Evolutionary conservation across 1,284 basidiomycete genomes (phyloP), one percentile per base, ranked within the genome.

Genomic region (Mycena sp.): DNA sequence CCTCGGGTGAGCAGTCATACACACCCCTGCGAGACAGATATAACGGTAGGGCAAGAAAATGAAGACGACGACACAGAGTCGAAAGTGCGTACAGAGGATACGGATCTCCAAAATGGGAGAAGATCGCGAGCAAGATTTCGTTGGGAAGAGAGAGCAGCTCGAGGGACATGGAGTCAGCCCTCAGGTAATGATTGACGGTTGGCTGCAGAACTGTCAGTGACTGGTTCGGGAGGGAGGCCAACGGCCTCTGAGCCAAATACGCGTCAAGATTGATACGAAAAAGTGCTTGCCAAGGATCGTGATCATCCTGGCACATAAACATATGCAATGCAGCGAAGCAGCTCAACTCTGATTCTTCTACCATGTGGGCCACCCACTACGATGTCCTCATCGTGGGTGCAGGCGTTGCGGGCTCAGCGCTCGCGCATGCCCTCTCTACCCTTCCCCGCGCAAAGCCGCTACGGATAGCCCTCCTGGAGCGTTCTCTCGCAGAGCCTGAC

Each of bases 401-500:
- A 12, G 96, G 96, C 50, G 82, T 97, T 59, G 94, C 93, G 23
- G 96, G 96, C 61, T 89, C 84, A 49, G 80, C 92, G 1, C 82
- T 94, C 58, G 92, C 91, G 0, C 85, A 92, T 68, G 88, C 87
- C 0, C 86, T 94, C 49, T 85, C 91, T 6, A 83, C 83, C 0
- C 71, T 83, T 50, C 73, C 79, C 7, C 83, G 85, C 58, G 58
- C 77, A 23, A 81, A 81, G 57, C 89, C 90, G 1, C 83, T 96
- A 32, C 87, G 87, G 14, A 88, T 96, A 67, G 89, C 90, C 23
- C 79, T 97, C 2, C 80, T 98, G 65, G 95, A 98, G 78, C 87
- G 95, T 54, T 97, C 96, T 40, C 84, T 99, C 12, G 83, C 89
- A 1, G 92, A 96, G 76, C 98, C 98, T 0, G 95, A 99, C 82